Evolutionary conservation across 2,329 filamentous ascomycete species (phyloP), one percentile per base, ranked within the genome.

Genomic region (Sporothrix phasma): DNA sequence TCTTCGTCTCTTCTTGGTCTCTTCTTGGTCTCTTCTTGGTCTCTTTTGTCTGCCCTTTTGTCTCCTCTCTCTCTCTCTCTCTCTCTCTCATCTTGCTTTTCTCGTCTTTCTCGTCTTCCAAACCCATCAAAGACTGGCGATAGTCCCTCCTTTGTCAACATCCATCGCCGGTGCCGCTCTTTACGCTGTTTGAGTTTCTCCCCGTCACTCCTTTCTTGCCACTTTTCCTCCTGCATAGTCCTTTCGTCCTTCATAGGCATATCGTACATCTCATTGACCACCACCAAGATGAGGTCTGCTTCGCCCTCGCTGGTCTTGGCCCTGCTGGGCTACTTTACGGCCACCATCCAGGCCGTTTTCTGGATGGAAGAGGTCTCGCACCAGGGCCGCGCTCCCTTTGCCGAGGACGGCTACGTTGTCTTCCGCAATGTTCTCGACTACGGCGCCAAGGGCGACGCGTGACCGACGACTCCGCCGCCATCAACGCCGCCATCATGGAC

Each of bases 381-480:
- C 67, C 75, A 77, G 67, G 77, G 78, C 13, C 65, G 76, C 64
- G 77, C 78, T 10, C 77, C 78, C 41, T 80, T 75, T 69, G 77
- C 74, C 47, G 71, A 69, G 5, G 61, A 70, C 17, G 74, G 73
- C 34, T 79, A 79, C 63, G 70, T 73, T n/a, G 76, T 80, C 5
- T 80, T 79, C 66, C 76, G 78, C 53, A 80, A 80, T 65, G 78
- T 80, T 24, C 78, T 73, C 69, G 78, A 78, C 71, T 80, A 77
- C 65, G 78, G 78, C 53, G 78, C 78, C 58, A 75, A 69, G 66
- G 78, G 58, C 15, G 61, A 66, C 69, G 90, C 31, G 72, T 73
- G 1, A 86, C 88, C 1, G 90, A 94, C 68, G 90, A 94, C 71
- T 92, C 90, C 1, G 78, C 77, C 10, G 84, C 83, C n/a, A 83